These are phyloP conservation scores for Monilinia fructigena DNA, from an alignment of 2,329 filamentous ascomycete genomes.

Conservation along the genomic window DNA sequence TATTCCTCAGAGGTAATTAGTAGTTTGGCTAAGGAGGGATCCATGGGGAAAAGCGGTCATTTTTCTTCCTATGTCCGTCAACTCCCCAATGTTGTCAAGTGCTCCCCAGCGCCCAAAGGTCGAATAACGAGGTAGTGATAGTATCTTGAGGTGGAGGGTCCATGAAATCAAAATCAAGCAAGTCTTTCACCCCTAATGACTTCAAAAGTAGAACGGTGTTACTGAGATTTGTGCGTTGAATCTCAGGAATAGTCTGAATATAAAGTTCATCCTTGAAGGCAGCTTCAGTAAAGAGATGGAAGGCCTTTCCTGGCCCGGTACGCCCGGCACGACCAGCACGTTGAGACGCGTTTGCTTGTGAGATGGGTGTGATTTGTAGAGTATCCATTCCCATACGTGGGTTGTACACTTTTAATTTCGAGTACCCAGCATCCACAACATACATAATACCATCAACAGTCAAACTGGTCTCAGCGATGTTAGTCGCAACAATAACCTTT, in stretches of 20 bases:
- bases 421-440: slow-evolving; percentile 93
- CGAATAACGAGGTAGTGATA: slow-evolving; percentile 94
- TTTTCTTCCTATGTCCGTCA: slow-evolving; percentile 80
- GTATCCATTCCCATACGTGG: slow-evolving; percentile 99
- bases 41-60: slow-evolving; percentile 99
- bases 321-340: slow-evolving; percentile 89
- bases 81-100: slow-evolving; percentile 86
- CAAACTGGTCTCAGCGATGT: slow-evolving; percentile 96
- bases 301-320: slow-evolving; percentile 93
- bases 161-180: slow-evolving; percentile 98
- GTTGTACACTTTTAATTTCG: slow-evolving; percentile 98
- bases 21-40: slow-evolving; percentile 90
- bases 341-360: slow-evolving; percentile 92
- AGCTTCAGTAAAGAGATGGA: slow-evolving; percentile 88
- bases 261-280: slow-evolving; percentile 97
- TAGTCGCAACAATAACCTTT: slow-evolving; percentile 97
- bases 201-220: slow-evolving; percentile 95
- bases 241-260: slow-evolving; percentile 94
- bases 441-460: slow-evolving; percentile 99
- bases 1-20: slow-evolving; percentile 90
- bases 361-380: slow-evolving; percentile 94
- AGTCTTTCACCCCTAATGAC: slow-evolving; percentile 87
- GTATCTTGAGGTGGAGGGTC: slow-evolving; percentile 97
- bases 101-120: slow-evolving; percentile 96
- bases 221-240: slow-evolving; percentile 91